These are phyloP conservation scores for Golubevia sp. DNA, from an alignment of 1,284 basidiomycete species.

Conservation along the genomic window DNA sequence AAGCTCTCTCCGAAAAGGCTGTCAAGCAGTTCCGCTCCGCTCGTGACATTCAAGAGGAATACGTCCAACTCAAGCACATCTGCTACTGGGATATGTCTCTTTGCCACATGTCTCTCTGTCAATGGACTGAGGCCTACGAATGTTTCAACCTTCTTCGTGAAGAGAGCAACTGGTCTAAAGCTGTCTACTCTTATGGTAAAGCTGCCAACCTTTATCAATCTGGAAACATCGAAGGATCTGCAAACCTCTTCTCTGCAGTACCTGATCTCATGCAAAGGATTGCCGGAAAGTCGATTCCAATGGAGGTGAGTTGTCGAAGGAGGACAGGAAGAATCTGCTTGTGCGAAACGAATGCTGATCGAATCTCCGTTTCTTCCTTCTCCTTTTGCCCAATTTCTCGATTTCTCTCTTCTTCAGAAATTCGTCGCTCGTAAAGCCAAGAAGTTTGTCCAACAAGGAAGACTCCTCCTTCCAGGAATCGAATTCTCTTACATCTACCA, in stretches of 20 bases:
- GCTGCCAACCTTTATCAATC: constrained; percentile 41
- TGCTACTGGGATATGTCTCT: constrained; percentile 58
- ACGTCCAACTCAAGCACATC: constrained; percentile 58
- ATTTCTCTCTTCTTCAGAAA: constrained; percentile 17
- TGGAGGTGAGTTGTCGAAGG: constrained; percentile 22
- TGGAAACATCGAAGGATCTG: constrained; percentile 24
- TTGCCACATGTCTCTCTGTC: constrained; percentile 48
- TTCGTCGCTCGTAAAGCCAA: constrained; percentile 52
- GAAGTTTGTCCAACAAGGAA: constrained; percentile 43
- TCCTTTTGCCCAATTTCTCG: neutral
- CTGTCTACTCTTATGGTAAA: constrained; percentile 54
- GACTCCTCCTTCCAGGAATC: constrained; percentile 47
- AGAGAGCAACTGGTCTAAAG: constrained; percentile 60
- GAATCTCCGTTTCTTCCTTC: neutral
- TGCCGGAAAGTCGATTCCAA: constrained; percentile 57
- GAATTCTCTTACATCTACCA: constrained; percentile 59
- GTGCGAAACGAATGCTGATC: too few relatives aligned
- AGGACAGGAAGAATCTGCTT: too few relatives aligned
- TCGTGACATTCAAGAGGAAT: constrained; percentile 53
- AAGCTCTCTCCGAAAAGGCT: constrained; percentile 42
- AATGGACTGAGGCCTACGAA: constrained; percentile 40
- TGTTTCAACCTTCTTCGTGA: constrained; percentile 42
- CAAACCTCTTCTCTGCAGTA: constrained; percentile 32
- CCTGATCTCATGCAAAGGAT: constrained; percentile 53
- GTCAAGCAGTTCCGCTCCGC: constrained; percentile 46